Evolutionary conservation across 2,329 filamentous ascomycete species (phyloP), one percentile per base, ranked within the genome.

Genomic region (Fusarium coicis): DNA sequence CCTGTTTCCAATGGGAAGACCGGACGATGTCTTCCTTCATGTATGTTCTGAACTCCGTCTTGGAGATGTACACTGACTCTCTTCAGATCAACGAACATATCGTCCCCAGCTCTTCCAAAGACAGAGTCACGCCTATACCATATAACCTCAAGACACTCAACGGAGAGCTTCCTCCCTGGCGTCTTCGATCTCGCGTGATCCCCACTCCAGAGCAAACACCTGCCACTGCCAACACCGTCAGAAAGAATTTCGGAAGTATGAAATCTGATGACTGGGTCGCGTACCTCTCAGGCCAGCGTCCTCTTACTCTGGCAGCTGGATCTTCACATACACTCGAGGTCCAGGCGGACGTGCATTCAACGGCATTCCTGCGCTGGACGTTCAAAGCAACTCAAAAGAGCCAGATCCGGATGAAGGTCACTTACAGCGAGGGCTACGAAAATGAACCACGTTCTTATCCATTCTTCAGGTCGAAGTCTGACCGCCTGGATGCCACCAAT

Each of bases 241-340:
- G 52, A 43, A 43, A 30, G 15, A 55, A 55, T 0, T 4, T 10
- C 8, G 37, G 52, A 11, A 21, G 0, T 21, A 11, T 32, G 26
- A 6, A 5, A 7, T 55, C 52, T 4, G 28, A 32, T 32, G 52
- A 19, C 19, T 55, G 52, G 52, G 28, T 19, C 0, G 16, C 16
- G 1, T 55, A 10, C 6, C 34, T 55, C 15, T 55, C 52, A 1
- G 28, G 37, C 0, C 19, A 30, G 0, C 11, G 3, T 5, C 21
- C 52, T 12, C 7, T 55, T 0, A 32, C 16, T 1, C 19, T 42
- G 4, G 26, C 21, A 43, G 37, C 28, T 4, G 52, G 52, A 0
- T 43, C 37, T 16, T 55, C 52, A 32, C 52, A 55, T 1, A 43
- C 6, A 3, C 26, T 55, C 37, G 52, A 55, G 15, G 52, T 55